Conservation (phyloP, 257 asterid genomes). For the Craterostigma plantagineum region DNA sequence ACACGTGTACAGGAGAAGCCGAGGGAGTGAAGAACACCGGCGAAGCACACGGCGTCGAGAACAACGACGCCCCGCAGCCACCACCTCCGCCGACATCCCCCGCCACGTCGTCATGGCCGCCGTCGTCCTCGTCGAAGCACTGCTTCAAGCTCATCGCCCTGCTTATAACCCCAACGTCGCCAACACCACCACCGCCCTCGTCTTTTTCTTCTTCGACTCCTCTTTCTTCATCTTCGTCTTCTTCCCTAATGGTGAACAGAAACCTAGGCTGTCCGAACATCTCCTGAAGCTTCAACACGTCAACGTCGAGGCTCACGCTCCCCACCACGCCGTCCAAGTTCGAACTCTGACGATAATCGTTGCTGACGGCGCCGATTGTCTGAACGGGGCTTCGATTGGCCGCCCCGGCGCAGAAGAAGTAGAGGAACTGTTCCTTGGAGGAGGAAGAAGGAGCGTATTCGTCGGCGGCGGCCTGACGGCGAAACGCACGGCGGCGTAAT, state of each 20-base stretch:
- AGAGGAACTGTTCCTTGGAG: slow-evolving; percentile 22
- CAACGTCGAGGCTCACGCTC: slow-evolving; percentile 18
- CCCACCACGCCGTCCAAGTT: slow-evolving; percentile 24
- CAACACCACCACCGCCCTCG: slow-evolving; percentile 8
- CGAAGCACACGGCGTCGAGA: slow-evolving; percentile 36
- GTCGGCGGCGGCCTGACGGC: slow-evolving; percentile 15
- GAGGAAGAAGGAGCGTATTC: slow-evolving; percentile 11
- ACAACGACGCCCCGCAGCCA: slow-evolving; percentile 16
- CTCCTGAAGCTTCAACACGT: slow-evolving; percentile 34
- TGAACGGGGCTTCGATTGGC: slow-evolving; percentile 11
- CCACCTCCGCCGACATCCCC: too few species aligned
- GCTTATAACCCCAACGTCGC: slow-evolving; percentile 4
- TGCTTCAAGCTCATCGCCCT: too few species aligned
- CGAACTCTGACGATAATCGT: slow-evolving; percentile 6
- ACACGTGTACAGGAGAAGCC: slow-evolving; percentile 24
- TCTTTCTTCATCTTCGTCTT: slow-evolving; percentile 19
- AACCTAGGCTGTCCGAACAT: slow-evolving; percentile 45
- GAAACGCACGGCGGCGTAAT: slow-evolving; percentile 45
- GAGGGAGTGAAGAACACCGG: slow-evolving; percentile 31
- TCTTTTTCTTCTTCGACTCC: slow-evolving; percentile 5
- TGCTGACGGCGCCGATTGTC: slow-evolving; percentile 3
- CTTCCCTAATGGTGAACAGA: slow-evolving; percentile 38
- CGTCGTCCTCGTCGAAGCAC: not conserved
- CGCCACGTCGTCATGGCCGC: not conserved
- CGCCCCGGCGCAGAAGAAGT: slow-evolving; percentile 21